phyloP scores from a whole-genome alignment of 2,329 filamentous ascomycete species.

The Purpureocillium takamizusanense region DNA sequence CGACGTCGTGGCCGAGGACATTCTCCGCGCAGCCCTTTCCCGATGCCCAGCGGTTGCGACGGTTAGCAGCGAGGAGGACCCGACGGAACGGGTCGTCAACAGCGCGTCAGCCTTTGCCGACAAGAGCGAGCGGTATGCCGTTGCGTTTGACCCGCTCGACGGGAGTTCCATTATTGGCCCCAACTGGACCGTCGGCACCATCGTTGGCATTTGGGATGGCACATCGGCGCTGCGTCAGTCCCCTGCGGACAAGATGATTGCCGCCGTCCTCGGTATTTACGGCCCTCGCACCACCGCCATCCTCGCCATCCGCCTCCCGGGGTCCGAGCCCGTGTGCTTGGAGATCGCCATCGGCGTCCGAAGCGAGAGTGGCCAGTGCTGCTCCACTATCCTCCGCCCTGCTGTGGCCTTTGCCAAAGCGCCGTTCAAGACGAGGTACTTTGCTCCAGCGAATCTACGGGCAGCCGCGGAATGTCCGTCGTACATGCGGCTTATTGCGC shows the following conservation, averaged over 20 bases:
- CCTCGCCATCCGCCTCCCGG: constrained; percentile 41
- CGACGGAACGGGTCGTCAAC: constrained; percentile 32
- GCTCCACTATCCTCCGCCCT: constrained; percentile 26
- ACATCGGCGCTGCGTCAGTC: constrained; percentile 29
- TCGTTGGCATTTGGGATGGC: constrained; percentile 51
- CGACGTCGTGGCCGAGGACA: constrained; percentile 40
- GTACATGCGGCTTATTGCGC: constrained; percentile 40
- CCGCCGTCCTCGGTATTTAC: constrained; percentile 41
- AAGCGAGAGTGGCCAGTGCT: too few relatives aligned
- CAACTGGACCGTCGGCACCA: constrained; percentile 51
- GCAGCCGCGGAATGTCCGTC: constrained; percentile 39
- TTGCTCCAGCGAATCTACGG: constrained; percentile 53
- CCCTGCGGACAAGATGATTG: constrained; percentile 33
- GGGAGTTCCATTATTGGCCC: constrained; percentile 51
- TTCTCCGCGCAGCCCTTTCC: constrained; percentile 35
- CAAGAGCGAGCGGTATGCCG: constrained; percentile 38
- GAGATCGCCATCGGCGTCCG: constrained; percentile 35
- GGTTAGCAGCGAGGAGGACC: constrained; percentile 54
- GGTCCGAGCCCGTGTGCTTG: constrained; percentile 30
- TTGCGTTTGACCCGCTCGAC: constrained; percentile 56
- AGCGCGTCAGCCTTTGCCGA: constrained; percentile 2
- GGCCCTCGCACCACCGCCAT: constrained; percentile 47
- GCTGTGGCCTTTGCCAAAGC: constrained; percentile 26
- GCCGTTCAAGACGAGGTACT: constrained; percentile 44
- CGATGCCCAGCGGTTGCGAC: constrained; percentile 35